Base-by-base conservation (phyloP, 257 asterid species). In the Perilla frutescens region DNA sequence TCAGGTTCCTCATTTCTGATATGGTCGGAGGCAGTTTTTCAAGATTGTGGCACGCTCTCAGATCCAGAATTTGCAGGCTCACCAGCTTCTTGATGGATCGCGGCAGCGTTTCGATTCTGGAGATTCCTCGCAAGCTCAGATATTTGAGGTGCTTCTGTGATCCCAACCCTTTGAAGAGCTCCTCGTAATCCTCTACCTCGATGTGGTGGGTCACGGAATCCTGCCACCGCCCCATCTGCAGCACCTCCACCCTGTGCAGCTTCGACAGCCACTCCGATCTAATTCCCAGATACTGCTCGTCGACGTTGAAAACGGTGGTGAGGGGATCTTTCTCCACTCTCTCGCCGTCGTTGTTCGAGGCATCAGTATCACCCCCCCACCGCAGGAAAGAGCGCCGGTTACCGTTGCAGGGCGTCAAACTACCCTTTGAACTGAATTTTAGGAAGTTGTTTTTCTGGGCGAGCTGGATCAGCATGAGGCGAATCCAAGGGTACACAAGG, bases 131-230 rank as follows among this genome's bases (percentile, higher is more conserved):
- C 2, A 70, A 66, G 57, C 75, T 56, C 4, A 70, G 66, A 15
- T 70, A 70, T 7, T 44, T 70, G 57, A 70, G 75, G 75, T 31
- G 66, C 66, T 56, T 70, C 31, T 70, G 66, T 11, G 75, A 44
- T 45, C 66, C 66, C 36, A 70, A 37, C 8, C 47, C 57, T 3
- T 56, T 8, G 3, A 56, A 43, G n/a, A 57, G 8, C 3, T 3
- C 6, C 47, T 70, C 8, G 20, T 49, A 29, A 8, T 70, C 26
- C 36, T 70, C 47, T 2, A 34, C 66, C 47, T 70, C 75, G 36
- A 70, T 70, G 66, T 56, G 66, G 48, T 56, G 72, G 8, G n/a
- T 4, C 7, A 1, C 48, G 0, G 72, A 49, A 57, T 43, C 14
- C 3, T 70, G 26, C 26, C 26, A 20, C 26, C 26, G 26, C 26